phyloP scores from a whole-genome alignment of 805 yeast genomes.

The Isabelozyma rhagii region DNA sequence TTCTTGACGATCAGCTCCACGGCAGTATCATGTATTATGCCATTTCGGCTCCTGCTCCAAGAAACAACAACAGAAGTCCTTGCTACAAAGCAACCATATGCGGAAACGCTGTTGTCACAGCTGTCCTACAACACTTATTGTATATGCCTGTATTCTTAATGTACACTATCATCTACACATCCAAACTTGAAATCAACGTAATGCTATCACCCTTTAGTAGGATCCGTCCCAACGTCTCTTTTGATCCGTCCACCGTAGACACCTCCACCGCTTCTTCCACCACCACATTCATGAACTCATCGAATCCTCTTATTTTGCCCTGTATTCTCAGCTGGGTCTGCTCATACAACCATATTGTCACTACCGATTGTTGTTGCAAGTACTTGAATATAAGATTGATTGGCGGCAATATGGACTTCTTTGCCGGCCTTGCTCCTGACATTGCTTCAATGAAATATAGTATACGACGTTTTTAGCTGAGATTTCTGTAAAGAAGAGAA shows the following conservation, averaged over 20 bases:
- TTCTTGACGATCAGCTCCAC: too few relatives aligned
- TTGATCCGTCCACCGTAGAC: slow-evolving; percentile 45
- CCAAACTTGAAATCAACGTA: slow-evolving; percentile 57
- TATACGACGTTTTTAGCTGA: too few relatives aligned
- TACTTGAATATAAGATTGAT: slow-evolving; percentile 86
- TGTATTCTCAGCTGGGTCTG: slow-evolving; percentile 74
- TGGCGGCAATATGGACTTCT: slow-evolving; percentile 68
- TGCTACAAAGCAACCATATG: too few relatives aligned
- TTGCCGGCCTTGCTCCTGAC: background rate
- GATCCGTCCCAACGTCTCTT: slow-evolving; percentile 65
- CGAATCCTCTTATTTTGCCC: slow-evolving; percentile 89
- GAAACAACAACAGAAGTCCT: background rate
- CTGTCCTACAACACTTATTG: background rate
- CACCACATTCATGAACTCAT: slow-evolving; percentile 90
- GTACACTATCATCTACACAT: slow-evolving; percentile 12
- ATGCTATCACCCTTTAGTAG: slow-evolving; percentile 93
- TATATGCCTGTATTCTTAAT: background rate
- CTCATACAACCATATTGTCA: slow-evolving; percentile 86
- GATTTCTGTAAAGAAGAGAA: too few relatives aligned
- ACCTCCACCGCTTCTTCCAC: slow-evolving; percentile 65
- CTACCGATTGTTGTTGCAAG: slow-evolving; percentile 76
- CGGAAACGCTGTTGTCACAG: too few relatives aligned
- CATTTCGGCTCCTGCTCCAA: background rate
- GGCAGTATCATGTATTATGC: too few relatives aligned
- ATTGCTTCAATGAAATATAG: background rate